Evolutionary conservation across 345 rosid species (phyloP), one percentile per base, ranked within the genome.

Genomic region (Eucalyptus polyanthemos): DNA sequence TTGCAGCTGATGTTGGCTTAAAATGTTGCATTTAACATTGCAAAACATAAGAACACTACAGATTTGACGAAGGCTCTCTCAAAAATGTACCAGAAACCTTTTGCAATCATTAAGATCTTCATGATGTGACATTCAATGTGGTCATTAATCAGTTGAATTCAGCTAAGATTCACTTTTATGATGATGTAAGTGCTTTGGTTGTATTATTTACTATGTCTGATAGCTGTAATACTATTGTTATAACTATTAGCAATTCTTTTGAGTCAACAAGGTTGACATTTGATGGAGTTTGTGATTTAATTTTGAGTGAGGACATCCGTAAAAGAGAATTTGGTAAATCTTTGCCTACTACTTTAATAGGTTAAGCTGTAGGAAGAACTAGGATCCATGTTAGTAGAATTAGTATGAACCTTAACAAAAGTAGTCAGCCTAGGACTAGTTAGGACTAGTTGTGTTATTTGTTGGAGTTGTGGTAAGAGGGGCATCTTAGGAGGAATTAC

Each of bases 341-440:
- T 58, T 0, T 0, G 3, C 14, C 7, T 58, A 25, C 0, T 58
- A 6, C 65, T 58, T 11, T 11, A 56, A 11, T 58, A 58, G 7
- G n/a, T 58, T 25, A 25, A 25, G n/a, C n/a, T 58, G 1, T 11
- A 0, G 2, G n/a, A 58, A 58, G n/a, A 58, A 58, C n/a, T 58
- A 58, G n/a, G 13, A 25, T 25, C 7, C 0, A 1, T 22, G 29
- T 25, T 58, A 58, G n/a, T 1, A 58, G n/a, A 25, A 25, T 25
- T 58, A 58, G n/a, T 58, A 58, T 58, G 1, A 58, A 25, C 14
- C n/a, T 25, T 25, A 58, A 25, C n/a, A 58, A 11, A 58, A 25
- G 6, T 58, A 58, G 65, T 58, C 2, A 25, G 7, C 3, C n/a
- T 24, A 58, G 14, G 65, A 58, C 65, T 58, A 25, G 65, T 24